Evolutionary conservation across 164 flowering plant species (phyloP).

Genomic region (Vitis labrusca): DNA sequence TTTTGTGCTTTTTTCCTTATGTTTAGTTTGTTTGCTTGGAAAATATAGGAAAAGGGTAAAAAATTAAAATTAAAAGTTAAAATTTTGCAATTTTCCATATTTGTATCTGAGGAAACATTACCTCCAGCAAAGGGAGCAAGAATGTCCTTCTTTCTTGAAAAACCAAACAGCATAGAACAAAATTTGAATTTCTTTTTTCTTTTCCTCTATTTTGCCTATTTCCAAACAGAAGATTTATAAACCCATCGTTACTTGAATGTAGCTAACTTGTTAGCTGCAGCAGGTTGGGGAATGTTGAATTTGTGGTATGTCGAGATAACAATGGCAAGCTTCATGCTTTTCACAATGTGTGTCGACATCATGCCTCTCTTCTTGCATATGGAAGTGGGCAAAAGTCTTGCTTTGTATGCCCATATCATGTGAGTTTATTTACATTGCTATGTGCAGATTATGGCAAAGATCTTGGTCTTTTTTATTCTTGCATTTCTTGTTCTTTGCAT

Average conservation of each 20-base stretch:
- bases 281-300: constrained; percentile 85
- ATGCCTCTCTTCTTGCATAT: constrained; percentile 79
- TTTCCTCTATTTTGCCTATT: no score
- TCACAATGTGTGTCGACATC: constrained; percentile 98
- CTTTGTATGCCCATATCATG: constrained; percentile 96
- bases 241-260: background rate
- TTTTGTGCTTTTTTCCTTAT: background rate
- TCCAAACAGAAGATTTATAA: no score
- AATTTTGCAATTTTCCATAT: no score
- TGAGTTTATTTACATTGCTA: constrained; percentile 33
- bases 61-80: no score
- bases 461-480: background rate
- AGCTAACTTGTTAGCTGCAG: constrained; percentile 9
- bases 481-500: no score
- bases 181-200: no score
- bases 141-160: no score
- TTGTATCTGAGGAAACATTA: no score
- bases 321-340: constrained; percentile 68
- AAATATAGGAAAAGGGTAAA: no score
- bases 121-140: no score
- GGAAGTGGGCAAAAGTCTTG: constrained; percentile 78
- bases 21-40: background rate
- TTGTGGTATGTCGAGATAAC: constrained; percentile 76
- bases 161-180: no score
- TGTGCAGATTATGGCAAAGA: background rate